phyloP scores from a whole-genome alignment of 2,329 filamentous ascomycete genomes.

The Arthrobotrys entomopaga region DNA sequence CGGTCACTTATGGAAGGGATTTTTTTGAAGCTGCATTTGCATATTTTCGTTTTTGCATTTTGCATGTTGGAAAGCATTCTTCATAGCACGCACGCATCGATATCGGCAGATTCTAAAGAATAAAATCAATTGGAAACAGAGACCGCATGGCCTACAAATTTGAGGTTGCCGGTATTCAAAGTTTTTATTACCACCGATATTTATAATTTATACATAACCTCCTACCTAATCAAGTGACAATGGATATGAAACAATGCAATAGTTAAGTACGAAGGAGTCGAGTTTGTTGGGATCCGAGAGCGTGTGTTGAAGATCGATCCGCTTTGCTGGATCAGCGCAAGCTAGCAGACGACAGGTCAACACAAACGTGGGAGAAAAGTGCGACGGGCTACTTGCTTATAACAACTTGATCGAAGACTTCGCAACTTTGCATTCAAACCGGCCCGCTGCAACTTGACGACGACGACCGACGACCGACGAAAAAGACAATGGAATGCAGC shows the following conservation, averaged over 20 bases:
- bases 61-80: constrained; percentile 44
- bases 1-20: too few species aligned
- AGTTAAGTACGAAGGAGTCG: too few species aligned
- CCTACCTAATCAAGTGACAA: too few species aligned
- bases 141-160: constrained; percentile 55
- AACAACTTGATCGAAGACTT: too few species aligned
- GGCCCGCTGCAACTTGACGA: background rate
- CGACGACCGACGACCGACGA: background rate
- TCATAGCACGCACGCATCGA: constrained; percentile 20
- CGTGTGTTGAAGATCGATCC: background rate
- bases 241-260: too few species aligned
- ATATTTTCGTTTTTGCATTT: constrained; percentile 42
- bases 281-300: background rate
- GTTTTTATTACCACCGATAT: background rate
- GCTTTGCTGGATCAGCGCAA: background rate
- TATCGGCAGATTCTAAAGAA: constrained; percentile 38
- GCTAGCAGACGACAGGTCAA: constrained; percentile 28
- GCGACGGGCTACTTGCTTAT: too few species aligned
- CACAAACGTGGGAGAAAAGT: constrained; percentile 8
- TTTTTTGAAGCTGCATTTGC: constrained; percentile 5
- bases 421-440: too few species aligned
- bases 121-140: constrained; percentile 46
- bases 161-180: constrained; percentile 54
- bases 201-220: too few species aligned
- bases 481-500: constrained; percentile 20